Base-by-base conservation (phyloP, 768 basidiomycete genomes). In the Ramaria rubella region DNA sequence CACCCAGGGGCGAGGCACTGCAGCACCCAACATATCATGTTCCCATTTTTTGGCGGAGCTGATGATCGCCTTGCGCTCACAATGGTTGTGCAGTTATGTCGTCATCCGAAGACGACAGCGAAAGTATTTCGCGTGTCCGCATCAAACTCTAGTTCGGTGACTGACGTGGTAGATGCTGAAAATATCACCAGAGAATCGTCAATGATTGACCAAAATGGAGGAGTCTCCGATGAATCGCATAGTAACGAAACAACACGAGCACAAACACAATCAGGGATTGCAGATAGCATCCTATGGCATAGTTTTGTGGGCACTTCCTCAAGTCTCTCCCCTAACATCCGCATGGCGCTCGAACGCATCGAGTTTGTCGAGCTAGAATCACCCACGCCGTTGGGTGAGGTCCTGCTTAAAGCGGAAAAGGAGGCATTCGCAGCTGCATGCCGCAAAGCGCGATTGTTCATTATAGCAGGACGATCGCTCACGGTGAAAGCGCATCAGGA, bases 21-120 rank as follows among this genome's bases (percentile, higher is more conserved):
- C 38, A 68, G 63, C 43, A 58, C 57, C 8, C 78, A 83, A 64
- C 88, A 91, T 65, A 62, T 97, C 14, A 88, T 92, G 70, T 64
- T 96, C 12, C 89, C 92, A 0, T 97, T 97, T 79, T 89, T 92
- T 67, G 95, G 95, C 23, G 95, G 95, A 0, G 87, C 92, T 0
- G 95, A 98, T 68, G 94, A 96, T 66, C 78, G 95, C 2, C 75
- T 93, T 17, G 90, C 92, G 0, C 72, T 98, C 33, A 82, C 87
- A 29, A 83, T 97, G 62, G 86, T 90, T 23, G 79, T 87, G 14
- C 94, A 94, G 69, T 72, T 96, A 27, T 94, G 90, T 67, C 73
- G 78, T 57, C 86, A 85, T 61, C 73, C 79, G 12, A 74, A 72
- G 55, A 77, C 89, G 12, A 79, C 73, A 8, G 95, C 91, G 11